phyloP scores from a whole-genome alignment of 306 rosid genomes.

The Astragalus membranaceus region DNA sequence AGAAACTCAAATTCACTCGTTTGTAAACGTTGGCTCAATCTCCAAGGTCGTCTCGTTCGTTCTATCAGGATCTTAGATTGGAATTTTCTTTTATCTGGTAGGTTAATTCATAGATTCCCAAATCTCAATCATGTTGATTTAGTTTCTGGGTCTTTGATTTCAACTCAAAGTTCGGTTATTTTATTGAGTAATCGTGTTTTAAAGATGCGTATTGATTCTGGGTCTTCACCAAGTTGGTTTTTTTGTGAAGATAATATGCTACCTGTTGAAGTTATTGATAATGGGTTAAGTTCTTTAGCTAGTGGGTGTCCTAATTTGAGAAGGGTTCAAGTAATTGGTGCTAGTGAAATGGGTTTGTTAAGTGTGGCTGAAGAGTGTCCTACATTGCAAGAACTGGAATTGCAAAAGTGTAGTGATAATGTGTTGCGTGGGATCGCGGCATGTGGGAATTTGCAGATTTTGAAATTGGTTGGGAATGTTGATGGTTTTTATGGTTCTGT shows the following conservation, averaged over 20 bases:
- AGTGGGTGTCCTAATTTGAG: conserved; percentile 75
- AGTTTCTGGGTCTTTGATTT: conserved; percentile 48
- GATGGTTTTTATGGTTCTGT: conserved; percentile 59
- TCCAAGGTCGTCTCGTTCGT: conserved; percentile 70
- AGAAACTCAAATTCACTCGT: conserved; percentile 53
- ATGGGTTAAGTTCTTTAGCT: conserved; percentile 56
- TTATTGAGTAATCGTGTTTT: conserved; percentile 39
- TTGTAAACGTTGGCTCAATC: conserved; percentile 88
- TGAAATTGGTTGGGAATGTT: conserved; percentile 66
- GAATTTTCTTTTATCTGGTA: conserved; percentile 77
- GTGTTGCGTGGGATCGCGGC: conserved; percentile 78
- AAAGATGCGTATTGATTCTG: conserved; percentile 43
- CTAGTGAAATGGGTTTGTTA: conserved; percentile 72
- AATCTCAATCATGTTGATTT: conserved; percentile 69
- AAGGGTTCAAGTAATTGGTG: conserved; percentile 55
- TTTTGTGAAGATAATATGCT: conserved; percentile 49
- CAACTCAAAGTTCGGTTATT: conserved; percentile 45
- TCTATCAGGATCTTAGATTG: conserved; percentile 55
- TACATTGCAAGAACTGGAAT: conserved; percentile 70
- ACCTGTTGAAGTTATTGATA: conserved; percentile 62
- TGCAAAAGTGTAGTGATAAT: conserved; percentile 71
- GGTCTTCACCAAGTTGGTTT: conserved; percentile 31
- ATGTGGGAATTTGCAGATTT: conserved; percentile 65
- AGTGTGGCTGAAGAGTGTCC: conserved; percentile 75
- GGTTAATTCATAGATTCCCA: conserved; percentile 68